Conservation (phyloP, 768 basidiomycete genomes). For the Floccularia luteovirens region DNA sequence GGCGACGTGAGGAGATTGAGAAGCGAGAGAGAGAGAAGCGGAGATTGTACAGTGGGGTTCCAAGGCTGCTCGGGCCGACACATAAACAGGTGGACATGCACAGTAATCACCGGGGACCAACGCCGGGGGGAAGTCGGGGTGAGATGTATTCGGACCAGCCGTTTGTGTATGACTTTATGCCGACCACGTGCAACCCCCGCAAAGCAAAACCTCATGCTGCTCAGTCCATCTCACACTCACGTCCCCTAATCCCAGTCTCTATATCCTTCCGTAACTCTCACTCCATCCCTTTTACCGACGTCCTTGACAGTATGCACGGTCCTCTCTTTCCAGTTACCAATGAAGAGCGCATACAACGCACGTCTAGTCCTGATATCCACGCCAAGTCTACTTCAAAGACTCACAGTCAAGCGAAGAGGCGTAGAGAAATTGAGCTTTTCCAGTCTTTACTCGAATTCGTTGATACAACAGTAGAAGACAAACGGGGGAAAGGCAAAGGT, state of each 20-base stretch:
- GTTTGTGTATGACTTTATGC: constrained; percentile 21
- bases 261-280: constrained; percentile 27
- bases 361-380: constrained; percentile 7
- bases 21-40: too few species aligned
- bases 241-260: constrained; percentile 12
- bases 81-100: too few species aligned
- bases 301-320: constrained; percentile 51
- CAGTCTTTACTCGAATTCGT: constrained; percentile 34
- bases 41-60: too few species aligned
- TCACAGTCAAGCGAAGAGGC: constrained; percentile 12
- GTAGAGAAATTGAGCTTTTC: constrained; percentile 27
- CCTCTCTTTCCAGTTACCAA: constrained; percentile 41
- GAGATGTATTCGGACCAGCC: too few species aligned
- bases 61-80: too few species aligned
- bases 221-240: constrained; percentile 12
- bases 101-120: too few species aligned
- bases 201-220: constrained; percentile 17
- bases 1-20: constrained; percentile 19
- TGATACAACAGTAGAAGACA: constrained; percentile 31
- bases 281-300: constrained; percentile 47
- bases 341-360: constrained; percentile 14
- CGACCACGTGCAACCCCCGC: constrained; percentile 8
- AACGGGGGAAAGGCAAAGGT: constrained; percentile 28
- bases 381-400: constrained; percentile 12
- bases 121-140: too few species aligned